Evolutionary conservation across 2,329 filamentous ascomycete genomes (phyloP).

Genomic region (Botrytis paeoniae): DNA sequence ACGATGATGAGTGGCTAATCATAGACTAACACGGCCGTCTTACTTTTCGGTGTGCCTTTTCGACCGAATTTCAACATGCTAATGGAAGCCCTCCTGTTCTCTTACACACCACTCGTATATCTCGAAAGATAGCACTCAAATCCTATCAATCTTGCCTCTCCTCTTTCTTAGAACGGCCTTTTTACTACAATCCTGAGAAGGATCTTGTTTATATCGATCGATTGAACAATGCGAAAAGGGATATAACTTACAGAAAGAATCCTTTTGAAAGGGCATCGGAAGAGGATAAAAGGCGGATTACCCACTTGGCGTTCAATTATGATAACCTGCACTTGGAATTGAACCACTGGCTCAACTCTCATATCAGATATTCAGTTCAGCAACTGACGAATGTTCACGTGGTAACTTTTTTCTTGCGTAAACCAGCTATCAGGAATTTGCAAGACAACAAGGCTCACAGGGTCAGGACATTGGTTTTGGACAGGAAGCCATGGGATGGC

Average conservation of each 20-base stretch:
- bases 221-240: not conserved
- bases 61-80: not conserved
- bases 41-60: not conserved
- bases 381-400: not conserved
- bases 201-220: not conserved
- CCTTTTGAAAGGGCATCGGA: not conserved
- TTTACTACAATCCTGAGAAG: not conserved
- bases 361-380: not conserved
- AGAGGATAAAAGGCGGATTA: not conserved
- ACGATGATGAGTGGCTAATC: not conserved
- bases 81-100: not conserved
- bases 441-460: not conserved
- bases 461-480: accelerated
- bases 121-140: not conserved
- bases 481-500: not conserved
- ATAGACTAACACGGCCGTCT: not conserved
- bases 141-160: not conserved
- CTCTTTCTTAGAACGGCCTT: not conserved
- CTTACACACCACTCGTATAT: not conserved
- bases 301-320: not conserved
- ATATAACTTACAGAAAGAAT: not conserved
- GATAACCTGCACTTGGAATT: not conserved
- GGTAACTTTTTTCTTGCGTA: not conserved
- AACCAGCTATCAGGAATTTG: not conserved
- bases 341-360: not conserved